These are phyloP conservation scores for Blastocladiella britannica DNA, from an alignment of 192 early-diverging fungal genomes.

Conservation along the genomic window DNA sequence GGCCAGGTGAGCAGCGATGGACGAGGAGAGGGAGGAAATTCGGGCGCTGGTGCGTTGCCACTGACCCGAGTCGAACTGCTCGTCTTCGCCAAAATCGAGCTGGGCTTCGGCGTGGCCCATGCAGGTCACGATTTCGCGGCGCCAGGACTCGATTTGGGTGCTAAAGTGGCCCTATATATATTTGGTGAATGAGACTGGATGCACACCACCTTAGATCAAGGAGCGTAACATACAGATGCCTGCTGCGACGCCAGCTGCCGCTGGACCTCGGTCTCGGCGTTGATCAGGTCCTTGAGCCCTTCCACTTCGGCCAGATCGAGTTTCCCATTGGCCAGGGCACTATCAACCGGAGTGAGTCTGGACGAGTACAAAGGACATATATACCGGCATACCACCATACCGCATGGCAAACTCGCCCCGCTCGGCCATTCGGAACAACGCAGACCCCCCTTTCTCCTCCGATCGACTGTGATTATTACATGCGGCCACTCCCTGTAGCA, in stretches of 20 bases:
- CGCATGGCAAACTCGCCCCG: conserved; percentile 54
- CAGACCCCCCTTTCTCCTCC: conserved; percentile 28
- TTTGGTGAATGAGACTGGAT: too few relatives aligned
- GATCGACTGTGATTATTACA: too few relatives aligned
- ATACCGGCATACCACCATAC: conserved; percentile 6
- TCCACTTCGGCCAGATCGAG: conserved; percentile 49
- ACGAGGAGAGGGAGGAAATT: conserved; percentile 2
- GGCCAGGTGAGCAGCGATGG: conserved; percentile 24
- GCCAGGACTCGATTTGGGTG: conserved; percentile 44
- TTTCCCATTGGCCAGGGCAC: conserved; percentile 51
- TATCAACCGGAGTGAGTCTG: conserved; percentile 1
- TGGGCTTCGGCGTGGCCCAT: conserved; percentile 45
- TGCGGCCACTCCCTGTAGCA: too few relatives aligned
- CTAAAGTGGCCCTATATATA: too few relatives aligned
- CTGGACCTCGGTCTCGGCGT: conserved; percentile 61
- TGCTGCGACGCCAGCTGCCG: conserved; percentile 41
- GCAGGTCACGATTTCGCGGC: conserved; percentile 26
- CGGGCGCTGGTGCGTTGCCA: conserved; percentile 1
- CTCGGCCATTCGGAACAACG: conserved; percentile 42
- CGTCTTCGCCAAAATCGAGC: conserved; percentile 64
- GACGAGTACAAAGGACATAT: background rate
- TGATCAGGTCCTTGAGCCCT: conserved; percentile 49
- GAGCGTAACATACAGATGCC: too few relatives aligned
- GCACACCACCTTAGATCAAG: too few relatives aligned
- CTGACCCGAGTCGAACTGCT: conserved; percentile 51